Evolutionary conservation across 163 green algal species (phyloP).

Genomic region (Chlorella variabilis): DNA sequence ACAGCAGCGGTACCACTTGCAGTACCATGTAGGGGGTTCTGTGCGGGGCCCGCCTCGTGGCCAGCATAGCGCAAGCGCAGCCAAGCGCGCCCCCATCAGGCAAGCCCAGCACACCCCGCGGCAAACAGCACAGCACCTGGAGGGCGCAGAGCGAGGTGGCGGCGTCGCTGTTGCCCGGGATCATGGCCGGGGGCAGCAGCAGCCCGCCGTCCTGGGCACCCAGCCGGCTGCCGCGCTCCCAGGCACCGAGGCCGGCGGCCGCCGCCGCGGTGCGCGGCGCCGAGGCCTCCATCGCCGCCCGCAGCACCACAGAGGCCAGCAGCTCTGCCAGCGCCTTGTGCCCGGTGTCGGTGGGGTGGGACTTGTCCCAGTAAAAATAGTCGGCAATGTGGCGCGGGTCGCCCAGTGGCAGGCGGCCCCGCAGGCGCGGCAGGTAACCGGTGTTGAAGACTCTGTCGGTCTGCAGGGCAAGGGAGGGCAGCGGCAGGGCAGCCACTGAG

Average conservation of each 20-base stretch:
- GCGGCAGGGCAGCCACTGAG: too few relatives aligned
- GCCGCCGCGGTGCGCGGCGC: not conserved
- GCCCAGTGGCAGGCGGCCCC: not conserved
- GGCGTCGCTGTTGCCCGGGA: not conserved
- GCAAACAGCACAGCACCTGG: too few relatives aligned
- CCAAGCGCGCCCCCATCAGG: too few relatives aligned
- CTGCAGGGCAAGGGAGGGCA: not conserved
- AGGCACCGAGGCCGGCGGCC: too few relatives aligned
- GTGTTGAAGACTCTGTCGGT: not conserved
- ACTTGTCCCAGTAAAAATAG: constrained; percentile 6
- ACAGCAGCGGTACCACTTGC: not conserved
- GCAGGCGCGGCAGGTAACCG: not conserved
- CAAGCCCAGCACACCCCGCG: too few relatives aligned
- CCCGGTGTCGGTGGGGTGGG: not conserved
- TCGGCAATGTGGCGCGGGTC: not conserved
- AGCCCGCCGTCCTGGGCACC: not conserved
- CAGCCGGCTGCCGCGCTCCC: not conserved
- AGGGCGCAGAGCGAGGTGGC: constrained; percentile 5
- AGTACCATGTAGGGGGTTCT: too few relatives aligned
- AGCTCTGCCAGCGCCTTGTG: constrained; percentile 26
- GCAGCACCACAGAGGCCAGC: not conserved
- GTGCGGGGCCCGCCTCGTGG: too few relatives aligned
- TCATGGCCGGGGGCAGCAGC: constrained; percentile 16
- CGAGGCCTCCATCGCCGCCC: not conserved
- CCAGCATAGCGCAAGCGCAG: too few relatives aligned